phyloP scores from a whole-genome alignment of 2,329 filamentous ascomycete species.

The Chalaropsis thielavioides region DNA sequence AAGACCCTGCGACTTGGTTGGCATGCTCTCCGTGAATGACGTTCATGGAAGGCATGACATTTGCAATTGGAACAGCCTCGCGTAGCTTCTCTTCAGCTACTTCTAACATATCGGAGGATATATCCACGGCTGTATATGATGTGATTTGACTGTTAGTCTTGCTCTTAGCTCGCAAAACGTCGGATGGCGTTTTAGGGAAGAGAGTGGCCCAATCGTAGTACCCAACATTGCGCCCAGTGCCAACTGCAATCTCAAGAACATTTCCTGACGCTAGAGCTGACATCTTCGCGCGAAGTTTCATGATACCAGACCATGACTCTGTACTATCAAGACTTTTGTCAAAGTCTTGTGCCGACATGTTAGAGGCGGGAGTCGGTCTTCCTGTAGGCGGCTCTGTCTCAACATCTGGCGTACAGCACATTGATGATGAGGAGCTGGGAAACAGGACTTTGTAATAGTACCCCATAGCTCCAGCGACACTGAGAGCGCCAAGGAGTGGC shows the following conservation, averaged over 20 bases:
- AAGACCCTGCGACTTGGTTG: slow-evolving; percentile 16
- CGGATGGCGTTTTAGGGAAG: slow-evolving; percentile 19
- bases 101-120: slow-evolving; percentile 45
- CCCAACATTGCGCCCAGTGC: slow-evolving; percentile 46
- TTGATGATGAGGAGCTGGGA: background rate
- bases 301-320: slow-evolving; percentile 44
- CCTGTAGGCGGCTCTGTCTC: slow-evolving; percentile 6
- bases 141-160: slow-evolving; percentile 24
- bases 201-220: slow-evolving; percentile 43
- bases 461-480: slow-evolving; percentile 11
- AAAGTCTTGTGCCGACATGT: slow-evolving; percentile 35
- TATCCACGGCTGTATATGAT: slow-evolving; percentile 48
- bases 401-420: background rate
- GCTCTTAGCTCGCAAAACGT: background rate
- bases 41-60: slow-evolving; percentile 28
- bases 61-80: slow-evolving; percentile 28
- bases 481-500: slow-evolving; percentile 11
- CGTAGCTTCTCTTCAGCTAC: slow-evolving; percentile 40
- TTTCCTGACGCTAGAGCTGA: slow-evolving; percentile 36
- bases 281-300: slow-evolving; percentile 34
- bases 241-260: slow-evolving; percentile 49
- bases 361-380: slow-evolving; percentile 11
- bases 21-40: slow-evolving; percentile 20
- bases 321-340: slow-evolving; percentile 43
- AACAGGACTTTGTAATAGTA: slow-evolving; percentile 13